A percentile compares a stretch with the other conserved stretches of the same genome.
Conservation (phyloP, 2,329 filamentous ascomycete species). For the Calonectria honghensis region DNA sequence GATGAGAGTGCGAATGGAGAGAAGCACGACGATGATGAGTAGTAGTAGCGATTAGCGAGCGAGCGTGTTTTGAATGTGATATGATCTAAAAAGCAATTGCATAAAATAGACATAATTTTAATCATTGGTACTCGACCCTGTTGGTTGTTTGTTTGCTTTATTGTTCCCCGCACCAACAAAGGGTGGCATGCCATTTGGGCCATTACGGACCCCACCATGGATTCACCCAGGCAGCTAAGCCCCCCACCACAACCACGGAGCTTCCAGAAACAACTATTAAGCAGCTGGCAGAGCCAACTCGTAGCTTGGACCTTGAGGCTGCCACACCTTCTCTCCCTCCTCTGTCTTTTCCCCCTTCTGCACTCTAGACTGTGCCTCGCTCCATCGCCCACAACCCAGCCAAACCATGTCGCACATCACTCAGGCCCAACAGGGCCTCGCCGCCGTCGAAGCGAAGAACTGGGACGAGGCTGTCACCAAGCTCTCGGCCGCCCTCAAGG, state of each 20-base stretch:
- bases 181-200: background rate
- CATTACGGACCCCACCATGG: slow-evolving; percentile 13
- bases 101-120: slow-evolving; percentile 25
- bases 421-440: slow-evolving; percentile 77
- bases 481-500: slow-evolving; percentile 80
- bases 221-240: slow-evolving; percentile 27
- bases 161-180: slow-evolving; percentile 14
- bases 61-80: slow-evolving; percentile 2
- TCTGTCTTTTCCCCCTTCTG: background rate
- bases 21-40: background rate
- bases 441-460: slow-evolving; percentile 77
- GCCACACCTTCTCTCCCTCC: background rate
- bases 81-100: background rate
- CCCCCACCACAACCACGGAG: slow-evolving; percentile 56
- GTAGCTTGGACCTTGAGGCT: slow-evolving; percentile 9
- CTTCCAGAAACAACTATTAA: slow-evolving; percentile 58
- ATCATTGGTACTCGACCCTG: background rate
- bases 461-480: slow-evolving; percentile 81
- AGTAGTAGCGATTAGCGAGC: background rate
- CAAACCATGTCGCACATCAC: slow-evolving; percentile 70
- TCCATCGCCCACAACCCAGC: background rate
- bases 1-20: background rate
- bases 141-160: background rate
- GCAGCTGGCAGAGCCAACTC: slow-evolving; percentile 11
- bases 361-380: background rate